Evolutionary conservation across 129 eudicot species (phyloP).

Genomic region (Glebionis coronaria): DNA sequence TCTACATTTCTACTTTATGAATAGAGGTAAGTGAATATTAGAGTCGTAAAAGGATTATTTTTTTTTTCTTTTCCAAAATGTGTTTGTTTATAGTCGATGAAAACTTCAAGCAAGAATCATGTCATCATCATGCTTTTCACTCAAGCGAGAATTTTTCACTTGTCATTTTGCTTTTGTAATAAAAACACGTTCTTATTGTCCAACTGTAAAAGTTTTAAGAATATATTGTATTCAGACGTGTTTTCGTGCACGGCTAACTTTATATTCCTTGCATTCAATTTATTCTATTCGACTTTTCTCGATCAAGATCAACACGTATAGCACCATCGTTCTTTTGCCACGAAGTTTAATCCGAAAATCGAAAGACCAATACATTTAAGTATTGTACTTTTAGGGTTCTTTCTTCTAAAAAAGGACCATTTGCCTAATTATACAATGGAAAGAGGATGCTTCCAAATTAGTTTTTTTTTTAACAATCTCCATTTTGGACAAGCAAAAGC

Average conservation of each 20-base stretch:
- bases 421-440: conserved; percentile 10
- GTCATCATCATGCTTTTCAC: too few relatives aligned
- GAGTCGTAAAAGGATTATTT: too few relatives aligned
- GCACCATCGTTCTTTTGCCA: neutral
- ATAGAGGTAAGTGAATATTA: too few relatives aligned
- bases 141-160: too few relatives aligned
- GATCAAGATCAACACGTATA: conserved; percentile 12
- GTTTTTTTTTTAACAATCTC: neutral
- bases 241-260: conserved; percentile 9
- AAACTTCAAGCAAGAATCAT: too few relatives aligned
- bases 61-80: too few relatives aligned
- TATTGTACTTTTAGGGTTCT: neutral
- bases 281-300: conserved; percentile 7
- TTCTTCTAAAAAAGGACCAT: neutral
- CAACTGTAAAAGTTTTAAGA: neutral
- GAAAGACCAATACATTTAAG: neutral
- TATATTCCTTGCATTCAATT: neutral
- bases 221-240: neutral
- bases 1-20: too few relatives aligned
- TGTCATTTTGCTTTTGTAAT: too few relatives aligned
- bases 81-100: too few relatives aligned
- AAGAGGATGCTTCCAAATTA: conserved; percentile 24
- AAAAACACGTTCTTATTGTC: neutral
- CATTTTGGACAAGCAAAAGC: too few relatives aligned
- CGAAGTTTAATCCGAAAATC: too few relatives aligned